A percentile compares a stretch with the other conserved stretches of the same genome.
Conservation (phyloP, 2,329 filamentous ascomycete genomes). For the Paecilomyces dactylethromorphus region DNA sequence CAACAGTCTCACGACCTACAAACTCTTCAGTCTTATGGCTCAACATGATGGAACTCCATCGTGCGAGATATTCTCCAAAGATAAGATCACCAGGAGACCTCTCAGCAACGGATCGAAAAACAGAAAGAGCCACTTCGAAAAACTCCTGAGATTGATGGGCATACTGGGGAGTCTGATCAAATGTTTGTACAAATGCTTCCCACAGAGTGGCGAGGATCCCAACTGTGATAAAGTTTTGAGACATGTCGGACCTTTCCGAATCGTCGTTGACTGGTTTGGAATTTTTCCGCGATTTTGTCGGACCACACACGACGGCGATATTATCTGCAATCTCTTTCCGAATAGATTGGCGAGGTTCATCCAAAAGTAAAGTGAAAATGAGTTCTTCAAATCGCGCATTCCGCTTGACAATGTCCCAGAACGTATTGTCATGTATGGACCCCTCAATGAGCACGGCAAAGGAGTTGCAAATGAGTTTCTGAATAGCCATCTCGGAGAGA, state of each 20-base stretch:
- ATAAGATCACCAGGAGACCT: conserved; percentile 30
- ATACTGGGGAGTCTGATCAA: conserved; percentile 32
- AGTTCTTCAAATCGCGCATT: conserved; percentile 30
- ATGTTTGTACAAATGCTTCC: conserved; percentile 34
- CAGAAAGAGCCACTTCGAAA: conserved; percentile 36
- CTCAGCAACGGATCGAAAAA: conserved; percentile 38
- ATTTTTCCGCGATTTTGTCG: conserved; percentile 23
- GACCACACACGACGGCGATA: conserved; percentile 30
- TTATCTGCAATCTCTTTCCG: conserved; percentile 34
- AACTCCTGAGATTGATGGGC: conserved; percentile 38
- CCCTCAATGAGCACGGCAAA: conserved; percentile 46
- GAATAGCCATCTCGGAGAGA: conserved; percentile 13
- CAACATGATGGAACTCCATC: conserved; percentile 39
- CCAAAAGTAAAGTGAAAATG: conserved; percentile 36
- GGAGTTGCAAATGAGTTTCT: conserved; percentile 35
- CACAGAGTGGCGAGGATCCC: conserved; percentile 41
- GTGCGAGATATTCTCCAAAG: conserved; percentile 32
- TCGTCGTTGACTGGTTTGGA: conserved; percentile 12
- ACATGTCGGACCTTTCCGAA: conserved; percentile 4
- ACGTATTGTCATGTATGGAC: conserved; percentile 38
- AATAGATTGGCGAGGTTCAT: conserved; percentile 34
- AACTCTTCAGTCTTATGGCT: conserved; percentile 40
- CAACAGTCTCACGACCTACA: conserved; percentile 39
- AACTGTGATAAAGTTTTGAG: conserved; percentile 23
- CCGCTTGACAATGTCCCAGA: conserved; percentile 41